These are phyloP conservation scores for Friedmanniomyces simplex DNA, from an alignment of 495 filamentous ascomycete species.

Conservation along the genomic window DNA sequence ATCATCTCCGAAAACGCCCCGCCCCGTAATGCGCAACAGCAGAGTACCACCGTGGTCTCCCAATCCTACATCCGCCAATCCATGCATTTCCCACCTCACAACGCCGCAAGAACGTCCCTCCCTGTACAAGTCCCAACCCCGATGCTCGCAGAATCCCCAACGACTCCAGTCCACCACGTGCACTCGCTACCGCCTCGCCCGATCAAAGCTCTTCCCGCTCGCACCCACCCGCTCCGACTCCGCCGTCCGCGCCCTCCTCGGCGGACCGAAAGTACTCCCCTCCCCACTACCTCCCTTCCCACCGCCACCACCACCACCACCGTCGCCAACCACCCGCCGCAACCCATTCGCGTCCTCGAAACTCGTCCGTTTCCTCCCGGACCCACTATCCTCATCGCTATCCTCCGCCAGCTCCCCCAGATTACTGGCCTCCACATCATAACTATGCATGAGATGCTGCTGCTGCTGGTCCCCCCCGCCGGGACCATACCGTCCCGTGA, in stretches of 20 bases:
- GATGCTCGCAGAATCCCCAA: background rate
- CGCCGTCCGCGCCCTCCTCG: background rate
- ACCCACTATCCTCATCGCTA: slow-evolving; percentile 38
- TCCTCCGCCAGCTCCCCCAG: slow-evolving; percentile 61
- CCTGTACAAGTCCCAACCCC: background rate
- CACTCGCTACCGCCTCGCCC: slow-evolving; percentile 4
- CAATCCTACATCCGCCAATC: background rate
- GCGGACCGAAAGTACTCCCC: background rate
- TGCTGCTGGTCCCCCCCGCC: slow-evolving; percentile 44
- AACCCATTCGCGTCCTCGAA: slow-evolving; percentile 26
- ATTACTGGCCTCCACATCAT: slow-evolving; percentile 41
- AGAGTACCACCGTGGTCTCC: background rate
- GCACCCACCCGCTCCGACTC: background rate
- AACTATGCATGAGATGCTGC: slow-evolving; percentile 71
- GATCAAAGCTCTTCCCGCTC: slow-evolving; percentile 10
- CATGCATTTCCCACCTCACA: background rate
- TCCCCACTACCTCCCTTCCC: no score
- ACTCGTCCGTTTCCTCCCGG: slow-evolving; percentile 28
- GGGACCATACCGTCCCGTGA: slow-evolving; percentile 24
- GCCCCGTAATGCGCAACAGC: background rate
- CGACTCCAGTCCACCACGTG: background rate
- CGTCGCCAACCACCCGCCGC: background rate
- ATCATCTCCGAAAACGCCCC: no score
- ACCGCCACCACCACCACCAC: background rate
- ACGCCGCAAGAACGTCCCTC: no score